A percentile compares a stretch with the other conserved stretches of the same genome.
Evolutionary conservation across 176 grass and related monocot species (phyloP).

Genomic region (Hordeum marinum): DNA sequence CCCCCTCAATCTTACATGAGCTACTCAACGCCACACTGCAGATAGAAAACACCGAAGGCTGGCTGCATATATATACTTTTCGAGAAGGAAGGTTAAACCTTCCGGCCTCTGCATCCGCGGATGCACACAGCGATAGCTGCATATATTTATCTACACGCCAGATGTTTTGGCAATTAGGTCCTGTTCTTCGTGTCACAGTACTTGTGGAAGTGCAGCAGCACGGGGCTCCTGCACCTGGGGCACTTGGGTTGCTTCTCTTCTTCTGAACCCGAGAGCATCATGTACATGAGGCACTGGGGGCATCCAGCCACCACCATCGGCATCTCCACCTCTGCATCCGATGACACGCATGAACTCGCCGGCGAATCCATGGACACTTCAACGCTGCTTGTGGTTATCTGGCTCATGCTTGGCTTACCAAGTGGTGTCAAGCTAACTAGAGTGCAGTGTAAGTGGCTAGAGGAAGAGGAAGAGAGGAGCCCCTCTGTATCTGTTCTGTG

Average conservation of each 20-base stretch:
- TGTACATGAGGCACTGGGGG: conserved; percentile 50
- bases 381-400: background rate
- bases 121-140: background rate
- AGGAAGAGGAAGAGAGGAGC: background rate
- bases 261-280: conserved; percentile 37
- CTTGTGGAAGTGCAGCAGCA: conserved; percentile 35
- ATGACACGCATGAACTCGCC: conserved; percentile 40
- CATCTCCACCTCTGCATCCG: conserved; percentile 17
- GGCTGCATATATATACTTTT: background rate
- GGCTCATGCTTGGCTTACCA: conserved; percentile 1
- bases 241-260: conserved; percentile 39
- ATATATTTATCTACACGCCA: background rate
- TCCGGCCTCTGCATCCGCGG: background rate
- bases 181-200: conserved; percentile 6
- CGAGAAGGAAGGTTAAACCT: no score
- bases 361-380: conserved; percentile 17
- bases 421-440: background rate
- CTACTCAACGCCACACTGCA: background rate
- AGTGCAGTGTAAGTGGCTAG: background rate
- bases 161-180: background rate
- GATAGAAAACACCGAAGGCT: background rate
- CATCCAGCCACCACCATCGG: conserved; percentile 43
- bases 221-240: conserved; percentile 41
- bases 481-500: background rate
- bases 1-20: background rate